Evolutionary conservation across 192 early-diverging fungal species (phyloP).

Genomic region (Coemansia sp.): DNA sequence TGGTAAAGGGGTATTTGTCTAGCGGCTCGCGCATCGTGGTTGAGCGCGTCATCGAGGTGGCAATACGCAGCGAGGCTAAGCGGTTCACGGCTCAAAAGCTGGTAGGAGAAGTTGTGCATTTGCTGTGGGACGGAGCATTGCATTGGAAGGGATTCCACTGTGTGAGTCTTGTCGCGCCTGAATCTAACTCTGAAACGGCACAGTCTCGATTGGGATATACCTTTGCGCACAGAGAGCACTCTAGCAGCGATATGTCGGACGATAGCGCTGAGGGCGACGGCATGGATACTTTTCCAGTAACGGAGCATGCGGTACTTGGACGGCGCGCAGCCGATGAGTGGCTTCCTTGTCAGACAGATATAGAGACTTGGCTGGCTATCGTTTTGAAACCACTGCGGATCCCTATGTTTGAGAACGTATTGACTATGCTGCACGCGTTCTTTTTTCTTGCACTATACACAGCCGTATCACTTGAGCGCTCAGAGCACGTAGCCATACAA

Average conservation of each 20-base stretch:
- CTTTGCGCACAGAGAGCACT: constrained; percentile 14
- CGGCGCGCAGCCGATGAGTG: not conserved
- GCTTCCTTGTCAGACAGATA: not conserved
- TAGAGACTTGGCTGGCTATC: constrained; percentile 30
- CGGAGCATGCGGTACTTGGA: not conserved
- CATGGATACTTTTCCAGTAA: not conserved
- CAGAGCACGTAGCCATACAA: constrained; percentile 12
- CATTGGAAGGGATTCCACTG: constrained; percentile 49
- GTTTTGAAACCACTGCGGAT: constrained; percentile 31
- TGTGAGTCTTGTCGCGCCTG: constrained; percentile 9
- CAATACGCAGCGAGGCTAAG: constrained; percentile 45
- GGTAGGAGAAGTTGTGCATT: constrained; percentile 34
- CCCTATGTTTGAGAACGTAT: constrained; percentile 36
- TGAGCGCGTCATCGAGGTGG: constrained; percentile 39
- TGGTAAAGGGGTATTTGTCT: constrained; percentile 29
- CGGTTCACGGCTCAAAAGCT: constrained; percentile 39
- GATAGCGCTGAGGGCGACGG: not conserved
- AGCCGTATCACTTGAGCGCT: constrained; percentile 25
- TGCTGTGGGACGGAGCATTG: constrained; percentile 43
- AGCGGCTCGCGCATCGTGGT: constrained; percentile 31
- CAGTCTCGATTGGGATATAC: not conserved
- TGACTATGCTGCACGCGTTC: constrained; percentile 44
- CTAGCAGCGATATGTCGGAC: not conserved
- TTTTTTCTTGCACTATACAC: constrained; percentile 43
- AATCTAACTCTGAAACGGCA: not conserved